Base-by-base conservation (phyloP, 78 protist species). In the Dictyostelium intermedium region DNA sequence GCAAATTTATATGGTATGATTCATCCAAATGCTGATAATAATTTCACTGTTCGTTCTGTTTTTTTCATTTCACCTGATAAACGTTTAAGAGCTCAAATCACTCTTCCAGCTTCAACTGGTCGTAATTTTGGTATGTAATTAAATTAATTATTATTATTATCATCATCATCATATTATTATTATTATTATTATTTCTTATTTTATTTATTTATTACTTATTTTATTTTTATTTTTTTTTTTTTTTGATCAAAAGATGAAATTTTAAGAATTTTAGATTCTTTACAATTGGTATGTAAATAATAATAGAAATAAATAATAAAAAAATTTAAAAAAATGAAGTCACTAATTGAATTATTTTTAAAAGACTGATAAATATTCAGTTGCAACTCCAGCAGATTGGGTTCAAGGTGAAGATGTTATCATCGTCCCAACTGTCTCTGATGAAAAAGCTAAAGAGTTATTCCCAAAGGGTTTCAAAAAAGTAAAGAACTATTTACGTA, bases 361-460 rank as follows among this genome's bases (percentile, higher is more conserved):
- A 45, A 45, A 95, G 61, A 50, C 98, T 30, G 98, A 91, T 23
- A 74, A 93, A 74, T 41, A 60, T 81, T 76, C 41, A n/a, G 95
- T 96, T 37, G 97, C 96, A 6, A 97, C 98, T 16, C 98, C 98
- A 56, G 87, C 66, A 66, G 92, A 97, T 87, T 97, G 98, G 98
- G 82, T 91, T 47, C 20, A 61, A 9, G 98, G 98, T 39, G 97
- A 91, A 2, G 85, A 93, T 5, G 66, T 76, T 74, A 91, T 97
- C 84, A 85, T 97, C 66, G 61, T 72, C 13, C 98, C 98, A n/a
- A 32, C 91, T 7, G 61, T 97, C 5, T 32, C 45, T 11, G 85
- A 95, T 73, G 96, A 97, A 74, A 86, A 34, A 18, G 97, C 97
- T 35, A 92, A 50, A 69, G 34, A 14, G 9, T 13, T 74, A 23